Conservation (phyloP, 352 stramenopile species). For the Globisporangium lucens region DNA sequence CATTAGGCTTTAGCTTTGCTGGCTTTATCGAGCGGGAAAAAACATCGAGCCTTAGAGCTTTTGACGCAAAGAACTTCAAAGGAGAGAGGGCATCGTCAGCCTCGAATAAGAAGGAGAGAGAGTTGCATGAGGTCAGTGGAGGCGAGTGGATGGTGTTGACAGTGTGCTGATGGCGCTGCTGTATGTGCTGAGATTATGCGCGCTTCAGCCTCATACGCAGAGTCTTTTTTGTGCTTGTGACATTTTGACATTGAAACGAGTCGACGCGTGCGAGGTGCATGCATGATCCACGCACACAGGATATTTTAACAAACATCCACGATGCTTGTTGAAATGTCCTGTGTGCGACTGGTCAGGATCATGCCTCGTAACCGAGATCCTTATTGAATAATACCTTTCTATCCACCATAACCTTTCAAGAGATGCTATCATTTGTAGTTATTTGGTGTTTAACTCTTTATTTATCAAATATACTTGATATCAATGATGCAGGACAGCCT, state of each 20-base stretch:
- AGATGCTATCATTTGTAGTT: too few species aligned
- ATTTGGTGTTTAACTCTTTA: too few species aligned
- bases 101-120: not conserved
- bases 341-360: not conserved
- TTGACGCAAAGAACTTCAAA: not conserved
- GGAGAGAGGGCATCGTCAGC: not conserved
- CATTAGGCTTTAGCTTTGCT: not conserved
- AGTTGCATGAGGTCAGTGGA: not conserved
- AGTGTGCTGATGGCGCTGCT: not conserved
- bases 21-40: not conserved
- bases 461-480: not conserved
- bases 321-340: not conserved
- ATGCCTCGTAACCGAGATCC: not conserved
- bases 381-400: not conserved
- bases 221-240: not conserved
- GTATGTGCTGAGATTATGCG: not conserved
- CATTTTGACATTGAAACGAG: not conserved
- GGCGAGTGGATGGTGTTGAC: not conserved
- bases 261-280: too few species aligned
- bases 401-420: not conserved
- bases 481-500: not conserved
- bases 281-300: too few species aligned
- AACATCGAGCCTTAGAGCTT: not conserved
- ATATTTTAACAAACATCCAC: too few species aligned
- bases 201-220: not conserved